phyloP scores from a whole-genome alignment of 2,329 filamentous ascomycete genomes.

The Ceratocystis papillata region DNA sequence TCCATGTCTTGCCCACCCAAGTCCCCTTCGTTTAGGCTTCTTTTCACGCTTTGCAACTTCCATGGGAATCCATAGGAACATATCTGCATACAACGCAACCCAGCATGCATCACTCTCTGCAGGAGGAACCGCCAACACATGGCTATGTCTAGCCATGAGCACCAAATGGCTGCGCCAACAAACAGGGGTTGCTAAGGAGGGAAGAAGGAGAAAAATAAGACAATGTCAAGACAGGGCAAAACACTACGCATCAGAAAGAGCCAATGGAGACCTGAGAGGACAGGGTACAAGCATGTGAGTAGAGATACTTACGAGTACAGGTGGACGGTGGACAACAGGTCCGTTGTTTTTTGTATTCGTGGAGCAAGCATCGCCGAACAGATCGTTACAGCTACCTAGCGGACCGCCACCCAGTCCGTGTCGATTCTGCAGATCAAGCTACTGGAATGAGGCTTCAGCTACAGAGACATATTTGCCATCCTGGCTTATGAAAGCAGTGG shows the following conservation, averaged over 20 bases:
- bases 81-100: background rate
- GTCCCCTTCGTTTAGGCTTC: background rate
- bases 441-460: background rate
- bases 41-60: background rate
- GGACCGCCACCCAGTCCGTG: too few species aligned
- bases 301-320: too few species aligned
- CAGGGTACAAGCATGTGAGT: too few species aligned
- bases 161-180: background rate
- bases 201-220: background rate
- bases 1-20: background rate
- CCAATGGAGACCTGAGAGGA: background rate
- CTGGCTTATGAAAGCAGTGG: too few species aligned
- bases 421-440: too few species aligned
- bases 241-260: background rate
- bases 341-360: too few species aligned
- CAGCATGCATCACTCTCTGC: background rate
- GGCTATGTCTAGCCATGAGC: background rate
- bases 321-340: too few species aligned
- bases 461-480: background rate
- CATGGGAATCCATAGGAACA: background rate
- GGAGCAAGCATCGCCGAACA: too few species aligned
- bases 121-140: constrained; percentile 1
- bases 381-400: too few species aligned
- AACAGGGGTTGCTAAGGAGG: background rate
- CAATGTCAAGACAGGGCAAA: background rate